These are phyloP conservation scores for Polysphondylium violaceum DNA, from an alignment of 78 protist genomes.

Conservation along the genomic window DNA sequence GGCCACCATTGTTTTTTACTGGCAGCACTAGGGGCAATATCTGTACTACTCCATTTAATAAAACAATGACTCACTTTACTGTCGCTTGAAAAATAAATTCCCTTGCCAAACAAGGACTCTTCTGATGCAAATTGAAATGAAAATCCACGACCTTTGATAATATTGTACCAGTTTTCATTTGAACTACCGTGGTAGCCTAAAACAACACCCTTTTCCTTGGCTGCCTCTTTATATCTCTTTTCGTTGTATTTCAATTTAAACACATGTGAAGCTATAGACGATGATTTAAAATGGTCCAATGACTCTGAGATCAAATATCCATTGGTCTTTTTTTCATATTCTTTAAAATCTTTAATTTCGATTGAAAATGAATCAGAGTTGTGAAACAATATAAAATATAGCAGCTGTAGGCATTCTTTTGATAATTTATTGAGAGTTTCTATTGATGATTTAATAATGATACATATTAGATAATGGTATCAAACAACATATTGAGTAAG, in stretches of 20 bases:
- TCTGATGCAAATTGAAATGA: constrained; percentile 37
- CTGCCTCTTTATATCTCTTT: constrained; percentile 9
- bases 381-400: background rate
- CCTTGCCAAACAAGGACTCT: constrained; percentile 48
- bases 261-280: constrained; percentile 5
- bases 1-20: constrained; percentile 39
- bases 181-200: constrained; percentile 65
- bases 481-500: too few relatives aligned
- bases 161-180: constrained; percentile 66
- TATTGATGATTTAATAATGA: too few relatives aligned
- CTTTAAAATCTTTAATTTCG: constrained; percentile 8
- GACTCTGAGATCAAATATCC: background rate
- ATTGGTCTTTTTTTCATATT: constrained; percentile 13
- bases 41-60: constrained; percentile 37
- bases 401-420: background rate
- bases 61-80: constrained; percentile 56
- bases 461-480: too few relatives aligned
- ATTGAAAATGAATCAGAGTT: background rate
- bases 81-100: constrained; percentile 52
- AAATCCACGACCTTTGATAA: constrained; percentile 56
- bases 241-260: constrained; percentile 14
- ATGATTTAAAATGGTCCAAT: constrained; percentile 2
- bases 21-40: too few relatives aligned
- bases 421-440: background rate
- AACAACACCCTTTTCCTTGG: constrained; percentile 15